Conservation (phyloP, 768 basidiomycete species). For the Psilocybe tampanensis region DNA sequence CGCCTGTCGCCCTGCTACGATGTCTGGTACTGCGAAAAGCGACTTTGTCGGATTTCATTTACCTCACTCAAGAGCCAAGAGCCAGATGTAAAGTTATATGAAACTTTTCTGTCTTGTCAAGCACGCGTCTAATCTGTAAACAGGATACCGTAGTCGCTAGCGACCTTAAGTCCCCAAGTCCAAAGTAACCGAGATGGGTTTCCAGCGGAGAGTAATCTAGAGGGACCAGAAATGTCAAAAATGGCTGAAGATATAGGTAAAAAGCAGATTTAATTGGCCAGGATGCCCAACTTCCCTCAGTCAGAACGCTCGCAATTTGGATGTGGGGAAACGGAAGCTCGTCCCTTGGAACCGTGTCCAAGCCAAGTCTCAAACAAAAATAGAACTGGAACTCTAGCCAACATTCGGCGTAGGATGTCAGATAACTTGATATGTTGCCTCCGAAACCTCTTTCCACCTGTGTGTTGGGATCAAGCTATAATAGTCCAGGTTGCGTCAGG, state of each 20-base stretch:
- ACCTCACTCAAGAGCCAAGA: neutral
- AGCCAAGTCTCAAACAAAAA: neutral
- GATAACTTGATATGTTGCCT: neutral
- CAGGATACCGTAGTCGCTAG: no score
- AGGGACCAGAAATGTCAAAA: no score
- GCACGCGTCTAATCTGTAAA: no score
- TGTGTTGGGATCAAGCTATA: no score
- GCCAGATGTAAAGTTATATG: no score
- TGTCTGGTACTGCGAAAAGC: neutral
- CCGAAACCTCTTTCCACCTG: no score
- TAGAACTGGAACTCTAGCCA: neutral
- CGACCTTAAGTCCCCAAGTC: no score
- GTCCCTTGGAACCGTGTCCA: neutral
- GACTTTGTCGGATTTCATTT: neutral
- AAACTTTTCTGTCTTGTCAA: neutral
- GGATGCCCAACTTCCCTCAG: no score
- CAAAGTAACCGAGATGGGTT: no score
- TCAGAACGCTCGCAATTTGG: neutral
- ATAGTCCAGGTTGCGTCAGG: no score
- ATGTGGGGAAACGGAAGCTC: constrained; percentile 1
- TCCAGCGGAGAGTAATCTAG: no score
- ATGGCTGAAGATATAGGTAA: neutral
- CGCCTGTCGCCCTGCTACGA: neutral
- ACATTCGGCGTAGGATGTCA: neutral
- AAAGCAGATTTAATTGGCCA: neutral